A percentile compares a stretch with the other conserved stretches of the same genome.
These are phyloP conservation scores for Ceratobasidium sp. DNA, from an alignment of 1,284 basidiomycete species.

Conservation along the genomic window DNA sequence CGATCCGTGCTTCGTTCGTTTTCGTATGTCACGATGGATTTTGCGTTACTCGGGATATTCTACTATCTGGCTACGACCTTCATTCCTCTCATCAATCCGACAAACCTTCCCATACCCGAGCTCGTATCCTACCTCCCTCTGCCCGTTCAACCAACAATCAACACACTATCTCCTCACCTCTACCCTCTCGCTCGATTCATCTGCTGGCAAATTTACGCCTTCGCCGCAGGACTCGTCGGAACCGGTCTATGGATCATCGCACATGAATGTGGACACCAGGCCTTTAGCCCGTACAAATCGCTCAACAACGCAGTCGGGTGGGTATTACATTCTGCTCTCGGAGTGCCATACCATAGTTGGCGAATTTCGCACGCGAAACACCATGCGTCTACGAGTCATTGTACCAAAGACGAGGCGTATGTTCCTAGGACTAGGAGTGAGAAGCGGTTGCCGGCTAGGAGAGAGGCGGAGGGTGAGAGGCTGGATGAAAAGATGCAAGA, in stretches of 20 bases:
- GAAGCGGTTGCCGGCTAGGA: conserved; percentile 71
- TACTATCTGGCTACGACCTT: conserved; percentile 11
- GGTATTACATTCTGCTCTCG: conserved; percentile 91
- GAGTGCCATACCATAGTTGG: conserved; percentile 99
- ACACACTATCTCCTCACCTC: conserved; percentile 55
- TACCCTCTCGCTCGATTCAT: conserved; percentile 58
- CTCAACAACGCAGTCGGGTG: conserved; percentile 96
- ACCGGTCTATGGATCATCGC: conserved; percentile 97
- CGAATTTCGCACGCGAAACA: conserved; percentile 96
- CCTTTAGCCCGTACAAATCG: conserved; percentile 93
- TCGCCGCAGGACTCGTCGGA: conserved; percentile 87
- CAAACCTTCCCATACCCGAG: conserved; percentile 51
- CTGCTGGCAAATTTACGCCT: conserved; percentile 86
- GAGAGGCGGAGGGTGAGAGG: conserved; percentile 76
- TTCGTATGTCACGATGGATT: conserved; percentile 58
- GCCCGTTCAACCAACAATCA: conserved; percentile 53
- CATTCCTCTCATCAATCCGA: conserved; percentile 45
- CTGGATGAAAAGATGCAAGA: conserved; percentile 77
- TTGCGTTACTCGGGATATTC: conserved; percentile 50
- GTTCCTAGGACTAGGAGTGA: conserved; percentile 91
- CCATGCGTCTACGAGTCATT: conserved; percentile 94
- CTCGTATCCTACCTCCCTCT: conserved; percentile 51
- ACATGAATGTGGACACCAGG: conserved; percentile 95
- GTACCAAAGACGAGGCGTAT: conserved; percentile 97
- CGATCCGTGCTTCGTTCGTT: conserved; percentile 64